A percentile compares a stretch with the other conserved stretches of the same genome.
phyloP scores from a whole-genome alignment of 2,329 filamentous ascomycete genomes.

The Chaetomium sp. region DNA sequence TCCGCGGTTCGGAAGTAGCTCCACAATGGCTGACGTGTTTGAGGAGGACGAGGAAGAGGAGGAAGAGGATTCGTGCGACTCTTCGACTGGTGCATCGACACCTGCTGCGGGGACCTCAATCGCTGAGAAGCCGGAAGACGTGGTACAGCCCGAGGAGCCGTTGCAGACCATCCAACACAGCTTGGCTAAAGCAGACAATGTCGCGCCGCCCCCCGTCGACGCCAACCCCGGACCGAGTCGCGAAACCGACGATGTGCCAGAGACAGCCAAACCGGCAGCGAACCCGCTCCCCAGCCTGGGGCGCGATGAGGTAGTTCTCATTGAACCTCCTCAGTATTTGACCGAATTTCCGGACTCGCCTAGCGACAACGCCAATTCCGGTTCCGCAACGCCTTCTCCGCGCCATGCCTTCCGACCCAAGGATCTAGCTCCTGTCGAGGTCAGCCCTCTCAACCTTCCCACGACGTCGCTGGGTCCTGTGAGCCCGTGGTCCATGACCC shows the following conservation, averaged over 20 bases:
- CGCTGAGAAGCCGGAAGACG: conserved; percentile 37
- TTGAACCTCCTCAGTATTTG: conserved; percentile 42
- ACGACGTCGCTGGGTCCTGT: conserved; percentile 52
- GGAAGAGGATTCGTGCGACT: conserved; percentile 51
- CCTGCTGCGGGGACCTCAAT: conserved; percentile 43
- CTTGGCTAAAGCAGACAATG: background rate
- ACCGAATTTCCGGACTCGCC: conserved; percentile 12
- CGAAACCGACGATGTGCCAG: background rate
- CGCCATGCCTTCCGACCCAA: conserved; percentile 46
- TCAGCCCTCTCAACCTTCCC: conserved; percentile 50
- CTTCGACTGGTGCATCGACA: conserved; percentile 40
- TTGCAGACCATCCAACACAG: background rate
- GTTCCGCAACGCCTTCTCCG: conserved; percentile 51
- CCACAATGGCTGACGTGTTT: conserved; percentile 83
- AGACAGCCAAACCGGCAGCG: background rate
- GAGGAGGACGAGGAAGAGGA: conserved; percentile 77
- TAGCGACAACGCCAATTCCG: conserved; percentile 40
- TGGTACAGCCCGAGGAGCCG: conserved; percentile 13
- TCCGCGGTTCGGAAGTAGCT: conserved; percentile 64
- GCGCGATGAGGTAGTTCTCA: conserved; percentile 51
- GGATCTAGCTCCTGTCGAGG: conserved; percentile 55
- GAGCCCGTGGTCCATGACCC: conserved; percentile 66
- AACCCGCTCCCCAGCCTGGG: background rate
- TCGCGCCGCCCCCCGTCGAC: conserved; percentile 29
- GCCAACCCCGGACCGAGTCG: background rate